These are phyloP conservation scores for Acrocalymma vagum DNA, from an alignment of 2,329 filamentous ascomycete genomes.

Conservation along the genomic window DNA sequence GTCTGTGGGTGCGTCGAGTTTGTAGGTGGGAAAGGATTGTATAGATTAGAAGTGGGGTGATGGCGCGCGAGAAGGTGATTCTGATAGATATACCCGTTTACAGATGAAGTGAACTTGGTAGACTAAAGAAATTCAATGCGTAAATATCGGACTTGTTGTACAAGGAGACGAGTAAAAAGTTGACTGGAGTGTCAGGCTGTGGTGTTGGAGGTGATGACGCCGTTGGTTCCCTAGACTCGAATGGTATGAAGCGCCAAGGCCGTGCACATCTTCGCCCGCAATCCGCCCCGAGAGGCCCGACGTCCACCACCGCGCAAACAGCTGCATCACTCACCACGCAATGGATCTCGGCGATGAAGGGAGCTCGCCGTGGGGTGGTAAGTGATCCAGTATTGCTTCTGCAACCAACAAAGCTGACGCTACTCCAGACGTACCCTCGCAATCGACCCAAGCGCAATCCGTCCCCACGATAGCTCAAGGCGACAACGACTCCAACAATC, in stretches of 20 bases:
- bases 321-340: constrained; percentile 23
- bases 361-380: constrained; percentile 54
- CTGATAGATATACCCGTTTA: too few species aligned
- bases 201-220: not conserved
- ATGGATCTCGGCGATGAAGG: constrained; percentile 55
- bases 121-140: too few species aligned
- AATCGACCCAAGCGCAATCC: constrained; percentile 52
- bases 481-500: constrained; percentile 38
- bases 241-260: constrained; percentile 7
- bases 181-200: too few species aligned
- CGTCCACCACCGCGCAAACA: constrained; percentile 15
- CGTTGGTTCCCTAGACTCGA: constrained; percentile 7
- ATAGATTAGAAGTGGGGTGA: not conserved
- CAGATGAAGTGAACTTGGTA: too few species aligned
- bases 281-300: constrained; percentile 12
- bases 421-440: constrained; percentile 56
- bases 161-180: too few species aligned
- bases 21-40: constrained; percentile 16
- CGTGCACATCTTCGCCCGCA: constrained; percentile 8
- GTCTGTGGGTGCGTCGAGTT: constrained; percentile 25
- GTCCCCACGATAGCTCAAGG: constrained; percentile 47
- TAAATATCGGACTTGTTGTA: too few species aligned
- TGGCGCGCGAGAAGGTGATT: too few species aligned
- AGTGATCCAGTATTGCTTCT: constrained; percentile 4
- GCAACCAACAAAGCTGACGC: constrained; percentile 21